Evolutionary conservation across 495 filamentous ascomycete genomes (phyloP).

Genomic region (Penicillium simplicissimum): DNA sequence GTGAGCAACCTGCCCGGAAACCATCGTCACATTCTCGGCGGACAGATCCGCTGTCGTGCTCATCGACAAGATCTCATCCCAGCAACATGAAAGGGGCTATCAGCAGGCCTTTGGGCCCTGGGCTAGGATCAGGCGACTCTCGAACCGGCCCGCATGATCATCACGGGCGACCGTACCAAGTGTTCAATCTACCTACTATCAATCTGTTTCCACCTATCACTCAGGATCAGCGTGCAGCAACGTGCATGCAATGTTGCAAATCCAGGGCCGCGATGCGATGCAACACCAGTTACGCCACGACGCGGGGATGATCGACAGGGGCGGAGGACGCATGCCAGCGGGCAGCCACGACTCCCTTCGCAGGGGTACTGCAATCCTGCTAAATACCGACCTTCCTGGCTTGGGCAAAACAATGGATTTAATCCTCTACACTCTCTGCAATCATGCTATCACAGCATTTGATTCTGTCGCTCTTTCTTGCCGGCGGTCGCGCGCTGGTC

Average conservation of each 20-base stretch:
- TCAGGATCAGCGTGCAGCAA: not conserved
- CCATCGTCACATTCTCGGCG: not conserved
- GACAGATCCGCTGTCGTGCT: not conserved
- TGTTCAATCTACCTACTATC: not conserved
- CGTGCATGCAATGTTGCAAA: conserved; percentile 1
- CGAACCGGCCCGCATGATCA: conserved; percentile 2
- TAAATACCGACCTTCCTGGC: conserved; percentile 18
- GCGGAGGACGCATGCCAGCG: conserved; percentile 16
- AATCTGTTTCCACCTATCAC: not conserved
- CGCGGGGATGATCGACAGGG: conserved; percentile 29
- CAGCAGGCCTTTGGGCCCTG: not conserved
- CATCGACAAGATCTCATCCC: not conserved
- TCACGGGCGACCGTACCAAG: not conserved
- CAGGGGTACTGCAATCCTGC: conserved; percentile 2
- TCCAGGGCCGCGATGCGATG: conserved; percentile 9
- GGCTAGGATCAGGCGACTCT: not conserved
- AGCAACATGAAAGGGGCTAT: not conserved
- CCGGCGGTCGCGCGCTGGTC: conserved; percentile 19
- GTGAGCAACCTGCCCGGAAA: not conserved
- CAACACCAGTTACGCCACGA: conserved; percentile 10
- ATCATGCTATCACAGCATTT: conserved; percentile 17
- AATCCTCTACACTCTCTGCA: not conserved
- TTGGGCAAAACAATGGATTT: not conserved
- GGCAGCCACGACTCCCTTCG: conserved; percentile 7
- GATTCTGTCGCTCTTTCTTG: conserved; percentile 20